These are phyloP conservation scores for Linum usitatissimum DNA, from an alignment of 345 rosid species.

Conservation along the genomic window DNA sequence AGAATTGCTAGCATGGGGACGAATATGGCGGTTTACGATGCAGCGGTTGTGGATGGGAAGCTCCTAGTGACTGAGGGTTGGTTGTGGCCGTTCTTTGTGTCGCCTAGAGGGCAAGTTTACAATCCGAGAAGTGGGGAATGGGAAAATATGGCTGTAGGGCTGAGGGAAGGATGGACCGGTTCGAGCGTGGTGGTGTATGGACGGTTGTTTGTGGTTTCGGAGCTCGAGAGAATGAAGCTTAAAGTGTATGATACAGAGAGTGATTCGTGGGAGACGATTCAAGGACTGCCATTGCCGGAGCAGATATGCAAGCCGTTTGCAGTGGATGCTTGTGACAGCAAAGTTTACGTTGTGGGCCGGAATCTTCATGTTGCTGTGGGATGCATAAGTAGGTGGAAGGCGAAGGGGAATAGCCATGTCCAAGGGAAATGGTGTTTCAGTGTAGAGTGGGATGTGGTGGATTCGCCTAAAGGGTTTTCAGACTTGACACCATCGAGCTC, in stretches of 20 bases:
- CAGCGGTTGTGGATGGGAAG: conserved; percentile 71
- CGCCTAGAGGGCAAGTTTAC: conserved; percentile 83
- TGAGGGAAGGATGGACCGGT: conserved; percentile 93
- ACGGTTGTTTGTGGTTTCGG: conserved; percentile 65
- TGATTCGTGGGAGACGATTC: conserved; percentile 70
- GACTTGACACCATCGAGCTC: conserved; percentile 73
- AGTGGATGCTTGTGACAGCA: conserved; percentile 45
- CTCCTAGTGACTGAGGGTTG: conserved; percentile 86
- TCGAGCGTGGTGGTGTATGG: conserved; percentile 68
- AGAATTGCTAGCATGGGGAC: conserved; percentile 55
- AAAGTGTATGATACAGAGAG: conserved; percentile 53
- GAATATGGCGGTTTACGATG: conserved; percentile 70
- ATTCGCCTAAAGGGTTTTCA: conserved; percentile 46
- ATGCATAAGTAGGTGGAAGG: conserved; percentile 30
- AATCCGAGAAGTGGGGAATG: conserved; percentile 58
- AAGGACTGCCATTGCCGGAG: conserved; percentile 70
- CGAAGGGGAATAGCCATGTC: conserved; percentile 8
- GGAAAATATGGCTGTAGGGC: conserved; percentile 69
- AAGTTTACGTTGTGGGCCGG: conserved; percentile 68
- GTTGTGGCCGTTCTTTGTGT: conserved; percentile 82
- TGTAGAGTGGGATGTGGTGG: conserved; percentile 58
- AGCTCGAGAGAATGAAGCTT: conserved; percentile 82
- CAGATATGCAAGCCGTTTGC: conserved; percentile 82
- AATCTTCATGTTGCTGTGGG: conserved; percentile 69
- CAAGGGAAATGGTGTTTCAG: conserved; percentile 34